These are phyloP conservation scores for Malus sylvestris DNA, from an alignment of 306 rosid species.

Conservation along the genomic window DNA sequence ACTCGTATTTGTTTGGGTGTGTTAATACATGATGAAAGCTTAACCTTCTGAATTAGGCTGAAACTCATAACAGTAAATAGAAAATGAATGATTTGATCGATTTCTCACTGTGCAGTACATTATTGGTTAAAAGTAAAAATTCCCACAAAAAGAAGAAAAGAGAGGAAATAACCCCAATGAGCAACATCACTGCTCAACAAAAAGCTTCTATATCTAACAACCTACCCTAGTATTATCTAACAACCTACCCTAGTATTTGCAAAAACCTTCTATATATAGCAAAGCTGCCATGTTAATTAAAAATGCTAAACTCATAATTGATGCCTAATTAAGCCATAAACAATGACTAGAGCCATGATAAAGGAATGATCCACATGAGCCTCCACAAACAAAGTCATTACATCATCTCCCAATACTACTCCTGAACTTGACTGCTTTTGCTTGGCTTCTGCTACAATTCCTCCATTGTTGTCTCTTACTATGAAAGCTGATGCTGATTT, in stretches of 20 bases:
- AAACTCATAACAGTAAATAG: background rate
- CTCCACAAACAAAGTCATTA: constrained; percentile 31
- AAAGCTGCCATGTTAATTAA: too few relatives aligned
- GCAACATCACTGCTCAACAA: background rate
- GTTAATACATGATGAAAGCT: background rate
- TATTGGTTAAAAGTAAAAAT: too few relatives aligned
- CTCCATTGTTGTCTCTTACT: constrained; percentile 16
- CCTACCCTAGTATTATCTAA: background rate
- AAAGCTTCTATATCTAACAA: background rate
- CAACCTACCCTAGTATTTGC: background rate
- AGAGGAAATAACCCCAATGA: background rate
- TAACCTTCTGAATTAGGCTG: background rate
- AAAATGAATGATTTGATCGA: background rate
- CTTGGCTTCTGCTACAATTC: constrained; percentile 26
- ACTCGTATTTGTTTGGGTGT: too few relatives aligned
- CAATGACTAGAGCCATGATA: constrained; percentile 36
- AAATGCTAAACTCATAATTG: constrained; percentile 14
- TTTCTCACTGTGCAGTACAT: background rate
- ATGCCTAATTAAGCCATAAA: constrained; percentile 22
- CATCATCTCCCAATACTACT: constrained; percentile 39
- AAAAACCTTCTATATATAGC: too few relatives aligned
- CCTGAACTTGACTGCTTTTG: constrained; percentile 15
- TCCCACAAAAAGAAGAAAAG: background rate
- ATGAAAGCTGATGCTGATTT: constrained; percentile 17
- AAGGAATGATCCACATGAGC: constrained; percentile 28